A percentile compares a stretch with the other conserved stretches of the same genome.
Conservation (phyloP, 345 rosid genomes). For the sweet orange (Citrus sinensis) region DNA sequence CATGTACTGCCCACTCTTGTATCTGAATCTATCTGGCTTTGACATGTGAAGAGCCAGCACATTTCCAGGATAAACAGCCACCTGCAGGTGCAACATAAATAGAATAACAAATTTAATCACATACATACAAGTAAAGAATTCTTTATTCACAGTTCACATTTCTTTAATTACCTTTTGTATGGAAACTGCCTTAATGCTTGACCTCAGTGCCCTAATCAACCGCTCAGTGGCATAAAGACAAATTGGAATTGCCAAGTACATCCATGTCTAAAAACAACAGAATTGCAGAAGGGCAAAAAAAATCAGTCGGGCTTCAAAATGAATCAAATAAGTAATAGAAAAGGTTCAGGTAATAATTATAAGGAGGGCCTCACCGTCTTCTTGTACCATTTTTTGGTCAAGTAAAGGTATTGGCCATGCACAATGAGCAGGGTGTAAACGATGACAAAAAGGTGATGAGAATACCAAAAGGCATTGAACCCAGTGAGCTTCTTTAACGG, state of each 20-base stretch:
- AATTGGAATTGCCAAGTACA: conserved; percentile 67
- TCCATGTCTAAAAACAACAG: conserved; percentile 55
- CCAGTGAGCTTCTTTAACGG: conserved; percentile 70
- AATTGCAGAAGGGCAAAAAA: neutral
- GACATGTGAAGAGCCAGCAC: conserved; percentile 71
- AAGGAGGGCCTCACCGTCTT: conserved; percentile 47
- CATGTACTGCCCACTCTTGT: conserved; percentile 86
- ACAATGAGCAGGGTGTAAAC: conserved; percentile 66
- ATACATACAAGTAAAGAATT: neutral
- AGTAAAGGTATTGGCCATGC: conserved; percentile 63
- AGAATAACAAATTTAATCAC: neutral
- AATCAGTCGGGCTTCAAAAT: neutral
- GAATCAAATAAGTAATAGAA: neutral
- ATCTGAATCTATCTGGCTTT: conserved; percentile 75
- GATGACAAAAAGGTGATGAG: conserved; percentile 71
- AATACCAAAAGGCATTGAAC: conserved; percentile 87
- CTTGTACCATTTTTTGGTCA: conserved; percentile 51
- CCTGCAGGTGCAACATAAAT: conserved; percentile 27
- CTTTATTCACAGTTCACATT: too few species aligned
- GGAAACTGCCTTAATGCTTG: conserved; percentile 62
- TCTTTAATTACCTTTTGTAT: conserved; percentile 45
- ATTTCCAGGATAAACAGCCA: conserved; percentile 72
- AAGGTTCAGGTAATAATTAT: neutral
- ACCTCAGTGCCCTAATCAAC: conserved; percentile 59
- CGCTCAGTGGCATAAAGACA: conserved; percentile 58